Evolutionary conservation across 805 yeast species (phyloP).

Genomic region (Grigorovia yakushimaensis): DNA sequence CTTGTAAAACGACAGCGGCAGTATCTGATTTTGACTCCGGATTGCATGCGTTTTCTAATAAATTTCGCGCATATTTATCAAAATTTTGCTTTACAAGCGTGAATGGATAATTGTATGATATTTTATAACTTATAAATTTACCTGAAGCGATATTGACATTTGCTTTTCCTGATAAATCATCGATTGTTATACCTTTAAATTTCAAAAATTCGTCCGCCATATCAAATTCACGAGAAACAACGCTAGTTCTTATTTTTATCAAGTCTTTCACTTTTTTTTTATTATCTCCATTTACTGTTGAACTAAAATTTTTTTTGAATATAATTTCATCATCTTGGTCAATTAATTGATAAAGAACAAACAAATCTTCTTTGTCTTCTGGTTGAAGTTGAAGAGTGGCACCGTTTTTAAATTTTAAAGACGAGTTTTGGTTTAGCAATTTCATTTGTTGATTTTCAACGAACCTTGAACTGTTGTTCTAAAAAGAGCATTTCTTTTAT

Average conservation of each 20-base stretch:
- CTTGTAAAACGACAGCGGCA: constrained; percentile 89
- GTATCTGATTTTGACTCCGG: constrained; percentile 78
- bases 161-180: constrained; percentile 33
- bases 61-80: constrained; percentile 61
- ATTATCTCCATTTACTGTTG: constrained; percentile 63
- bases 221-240: constrained; percentile 68
- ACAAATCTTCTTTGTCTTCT: constrained; percentile 85
- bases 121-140: constrained; percentile 78
- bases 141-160: constrained; percentile 74
- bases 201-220: constrained; percentile 70
- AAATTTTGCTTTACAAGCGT: constrained; percentile 66
- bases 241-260: constrained; percentile 47
- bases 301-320: constrained; percentile 49
- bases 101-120: constrained; percentile 60
- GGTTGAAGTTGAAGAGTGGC: constrained; percentile 50
- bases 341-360: constrained; percentile 76
- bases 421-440: constrained; percentile 1
- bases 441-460: constrained; percentile 1
- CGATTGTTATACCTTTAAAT: constrained; percentile 61
- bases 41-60: constrained; percentile 60
- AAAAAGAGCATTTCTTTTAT: too few species aligned
- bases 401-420: constrained; percentile 9
- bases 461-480: too few species aligned
- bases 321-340: constrained; percentile 67
- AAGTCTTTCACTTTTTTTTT: constrained; percentile 47